A percentile compares a stretch with the other conserved stretches of the same genome.
Evolutionary conservation across 306 rosid genomes (phyloP).

Genomic region (Begonia peltatifolia): DNA sequence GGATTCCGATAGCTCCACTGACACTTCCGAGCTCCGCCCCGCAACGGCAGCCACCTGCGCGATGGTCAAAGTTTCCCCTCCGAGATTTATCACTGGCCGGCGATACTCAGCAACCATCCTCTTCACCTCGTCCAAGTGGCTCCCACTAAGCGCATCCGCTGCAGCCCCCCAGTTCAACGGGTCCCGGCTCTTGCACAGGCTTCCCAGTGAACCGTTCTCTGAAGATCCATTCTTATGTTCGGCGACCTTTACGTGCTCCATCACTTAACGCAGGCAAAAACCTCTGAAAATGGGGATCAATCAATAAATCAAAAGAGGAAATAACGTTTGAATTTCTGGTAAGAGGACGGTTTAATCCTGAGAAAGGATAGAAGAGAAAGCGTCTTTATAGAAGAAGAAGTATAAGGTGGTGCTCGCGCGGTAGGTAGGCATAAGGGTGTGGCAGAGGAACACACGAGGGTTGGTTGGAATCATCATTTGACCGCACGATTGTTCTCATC

Average conservation of each 20-base stretch:
- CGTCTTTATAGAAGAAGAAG: slow-evolving; percentile 2
- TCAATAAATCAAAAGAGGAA: not conserved
- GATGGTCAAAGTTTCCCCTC: slow-evolving; percentile 57
- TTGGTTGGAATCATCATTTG: slow-evolving; percentile 24
- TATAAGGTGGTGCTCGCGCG: slow-evolving; percentile 6
- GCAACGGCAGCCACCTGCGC: slow-evolving; percentile 76
- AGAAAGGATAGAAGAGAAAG: slow-evolving; percentile 1
- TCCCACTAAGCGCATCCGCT: slow-evolving; percentile 44
- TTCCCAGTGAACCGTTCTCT: slow-evolving; percentile 10
- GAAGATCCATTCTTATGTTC: slow-evolving; percentile 8
- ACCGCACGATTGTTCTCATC: slow-evolving; percentile 14
- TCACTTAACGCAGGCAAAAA: not conserved
- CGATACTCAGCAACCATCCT: slow-evolving; percentile 75
- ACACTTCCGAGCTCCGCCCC: slow-evolving; percentile 18
- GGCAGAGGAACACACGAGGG: slow-evolving; percentile 30
- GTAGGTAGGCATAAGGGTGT: slow-evolving; percentile 47
- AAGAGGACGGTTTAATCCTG: not conserved
- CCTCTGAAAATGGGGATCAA: not conserved
- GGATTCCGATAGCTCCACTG: slow-evolving; percentile 53
- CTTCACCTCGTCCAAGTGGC: slow-evolving; percentile 82
- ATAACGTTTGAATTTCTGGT: slow-evolving; percentile 12
- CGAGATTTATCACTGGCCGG: slow-evolving; percentile 43
- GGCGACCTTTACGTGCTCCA: slow-evolving; percentile 18
- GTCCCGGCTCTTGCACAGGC: slow-evolving; percentile 30
- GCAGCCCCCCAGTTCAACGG: slow-evolving; percentile 62